These are phyloP conservation scores for Fusarium sp. DNA, from an alignment of 2,329 filamentous ascomycete genomes.

Conservation along the genomic window DNA sequence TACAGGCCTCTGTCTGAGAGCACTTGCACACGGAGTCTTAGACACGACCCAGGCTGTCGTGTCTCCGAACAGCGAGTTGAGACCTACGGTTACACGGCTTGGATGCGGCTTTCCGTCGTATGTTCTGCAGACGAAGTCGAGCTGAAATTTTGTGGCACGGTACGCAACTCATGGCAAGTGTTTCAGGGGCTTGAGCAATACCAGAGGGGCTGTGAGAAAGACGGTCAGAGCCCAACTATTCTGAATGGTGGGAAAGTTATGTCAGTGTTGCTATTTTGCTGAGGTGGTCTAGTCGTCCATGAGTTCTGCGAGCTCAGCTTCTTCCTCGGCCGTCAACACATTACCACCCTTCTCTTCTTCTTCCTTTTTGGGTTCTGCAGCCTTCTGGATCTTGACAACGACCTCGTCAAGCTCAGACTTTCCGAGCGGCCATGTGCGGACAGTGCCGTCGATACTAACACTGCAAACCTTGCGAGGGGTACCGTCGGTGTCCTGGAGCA, in stretches of 20 bases:
- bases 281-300: constrained; percentile 71
- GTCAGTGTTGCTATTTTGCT: neutral
- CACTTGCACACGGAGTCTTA: constrained; percentile 1
- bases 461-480: constrained; percentile 70
- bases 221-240: neutral
- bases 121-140: constrained; percentile 11
- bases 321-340: constrained; percentile 85
- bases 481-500: constrained; percentile 59
- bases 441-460: constrained; percentile 88
- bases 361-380: constrained; percentile 61
- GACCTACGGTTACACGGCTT: neutral
- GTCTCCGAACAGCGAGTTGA: neutral
- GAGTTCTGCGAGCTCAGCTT: constrained; percentile 89
- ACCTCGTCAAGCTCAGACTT: constrained; percentile 64
- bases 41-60: constrained; percentile 21
- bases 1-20: neutral
- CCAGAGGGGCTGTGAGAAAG: neutral
- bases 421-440: constrained; percentile 83
- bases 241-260: neutral
- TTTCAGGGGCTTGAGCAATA: neutral
- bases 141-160: constrained; percentile 28
- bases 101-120: neutral
- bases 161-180: neutral
- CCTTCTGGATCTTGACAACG: constrained; percentile 56
- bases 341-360: constrained; percentile 55